Conservation (phyloP, 192 early-diverging fungal genomes). For the Coemansia biformis region DNA sequence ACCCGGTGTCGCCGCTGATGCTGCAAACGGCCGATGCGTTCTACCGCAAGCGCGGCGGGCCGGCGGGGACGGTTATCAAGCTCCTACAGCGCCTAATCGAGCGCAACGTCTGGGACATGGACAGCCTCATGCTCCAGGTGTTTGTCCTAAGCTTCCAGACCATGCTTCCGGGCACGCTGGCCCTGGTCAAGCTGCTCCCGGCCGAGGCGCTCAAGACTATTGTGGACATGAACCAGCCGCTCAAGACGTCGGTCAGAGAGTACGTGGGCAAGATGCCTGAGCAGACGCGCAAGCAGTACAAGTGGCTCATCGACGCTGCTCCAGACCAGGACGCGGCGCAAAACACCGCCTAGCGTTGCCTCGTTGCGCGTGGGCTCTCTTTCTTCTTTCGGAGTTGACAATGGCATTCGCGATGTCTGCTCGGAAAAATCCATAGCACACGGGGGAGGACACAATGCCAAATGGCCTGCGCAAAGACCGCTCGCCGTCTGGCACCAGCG, state of each 20-base stretch:
- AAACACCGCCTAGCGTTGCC: neutral
- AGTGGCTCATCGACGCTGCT: slow-evolving; percentile 31
- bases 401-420: no score
- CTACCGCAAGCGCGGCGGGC: slow-evolving; percentile 11
- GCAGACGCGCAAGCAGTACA: slow-evolving; percentile 15
- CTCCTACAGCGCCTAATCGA: slow-evolving; percentile 25
- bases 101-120: slow-evolving; percentile 41
- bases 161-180: slow-evolving; percentile 32
- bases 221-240: slow-evolving; percentile 8
- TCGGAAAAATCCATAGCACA: no score
- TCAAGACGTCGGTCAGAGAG: slow-evolving; percentile 8
- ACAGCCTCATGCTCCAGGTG: slow-evolving; percentile 8
- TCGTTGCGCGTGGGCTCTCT: neutral
- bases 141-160: slow-evolving; percentile 18
- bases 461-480: no score
- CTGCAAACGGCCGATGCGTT: slow-evolving; percentile 26
- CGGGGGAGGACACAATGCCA: no score
- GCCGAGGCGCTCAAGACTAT: slow-evolving; percentile 21
- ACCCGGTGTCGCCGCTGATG: slow-evolving; percentile 30
- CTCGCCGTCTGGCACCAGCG: no score
- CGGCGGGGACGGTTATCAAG: slow-evolving; percentile 21
- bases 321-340: no score
- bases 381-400: no score
- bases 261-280: slow-evolving; percentile 41
- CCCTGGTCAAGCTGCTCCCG: slow-evolving; percentile 27